phyloP scores from a whole-genome alignment of 768 basidiomycete genomes.

The Inosperma sp. region DNA sequence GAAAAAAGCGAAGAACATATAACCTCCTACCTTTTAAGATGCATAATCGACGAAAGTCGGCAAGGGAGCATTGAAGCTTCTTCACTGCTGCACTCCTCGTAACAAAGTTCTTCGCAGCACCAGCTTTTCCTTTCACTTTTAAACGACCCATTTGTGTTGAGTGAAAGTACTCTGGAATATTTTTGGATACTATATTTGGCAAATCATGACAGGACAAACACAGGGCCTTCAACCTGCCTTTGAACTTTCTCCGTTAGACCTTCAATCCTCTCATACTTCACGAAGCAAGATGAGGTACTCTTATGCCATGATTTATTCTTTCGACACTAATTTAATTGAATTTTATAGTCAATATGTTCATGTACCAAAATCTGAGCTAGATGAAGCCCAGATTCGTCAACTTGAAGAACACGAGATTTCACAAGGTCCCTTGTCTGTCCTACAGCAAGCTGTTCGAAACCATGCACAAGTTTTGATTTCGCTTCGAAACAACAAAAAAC shows the following conservation, averaged over 20 bases:
- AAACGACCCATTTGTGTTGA: conserved; percentile 61
- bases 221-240: too few species aligned
- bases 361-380: conserved; percentile 94
- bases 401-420: conserved; percentile 98
- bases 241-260: too few species aligned
- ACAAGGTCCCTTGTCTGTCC: conserved; percentile 92
- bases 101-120: conserved; percentile 86
- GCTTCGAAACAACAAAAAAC: conserved; percentile 96
- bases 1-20: conserved; percentile 1
- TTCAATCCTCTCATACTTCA: too few species aligned
- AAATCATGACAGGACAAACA: too few species aligned
- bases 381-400: conserved; percentile 93
- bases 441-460: conserved; percentile 96
- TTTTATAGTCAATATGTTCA: conserved; percentile 86
- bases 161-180: not conserved
- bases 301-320: conserved; percentile 8
- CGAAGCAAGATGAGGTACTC: too few species aligned
- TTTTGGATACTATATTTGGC: conserved; percentile 30
- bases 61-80: conserved; percentile 93
- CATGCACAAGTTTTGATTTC: conserved; percentile 97
- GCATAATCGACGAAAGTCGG: conserved; percentile 94
- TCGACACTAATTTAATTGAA: conserved; percentile 10
- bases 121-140: conserved; percentile 81
- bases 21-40: conserved; percentile 80
- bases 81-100: conserved; percentile 90